These are phyloP conservation scores for Cystobasidiaceae sp. DNA, from an alignment of 1,284 basidiomycete species.

Conservation along the genomic window DNA sequence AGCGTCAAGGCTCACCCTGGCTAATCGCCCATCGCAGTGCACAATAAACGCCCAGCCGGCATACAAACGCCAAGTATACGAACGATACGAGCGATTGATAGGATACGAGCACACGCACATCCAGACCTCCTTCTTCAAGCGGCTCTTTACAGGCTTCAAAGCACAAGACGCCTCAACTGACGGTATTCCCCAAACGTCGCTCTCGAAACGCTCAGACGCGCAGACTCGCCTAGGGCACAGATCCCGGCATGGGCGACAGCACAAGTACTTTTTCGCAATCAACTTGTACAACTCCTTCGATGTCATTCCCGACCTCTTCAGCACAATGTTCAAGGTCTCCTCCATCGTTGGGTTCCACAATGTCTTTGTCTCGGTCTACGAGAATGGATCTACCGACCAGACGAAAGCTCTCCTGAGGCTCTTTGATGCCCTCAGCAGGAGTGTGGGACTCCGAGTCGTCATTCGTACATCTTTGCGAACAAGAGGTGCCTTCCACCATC, in stretches of 20 bases:
- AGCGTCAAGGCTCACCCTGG: not conserved
- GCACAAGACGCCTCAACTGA: conserved; percentile 37
- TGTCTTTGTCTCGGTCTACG: conserved; percentile 93
- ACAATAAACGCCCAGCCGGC: conserved; percentile 72
- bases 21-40: conserved; percentile 53
- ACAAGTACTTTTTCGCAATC: conserved; percentile 98
- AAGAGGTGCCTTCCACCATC: conserved; percentile 91
- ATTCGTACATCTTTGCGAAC: conserved; percentile 86
- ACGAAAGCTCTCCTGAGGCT: conserved; percentile 89
- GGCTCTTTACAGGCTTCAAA: conserved; percentile 58
- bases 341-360: conserved; percentile 89
- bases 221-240: conserved; percentile 46
- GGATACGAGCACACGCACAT: conserved; percentile 58
- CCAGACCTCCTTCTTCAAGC: conserved; percentile 52
- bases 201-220: conserved; percentile 13
- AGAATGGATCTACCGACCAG: conserved; percentile 93
- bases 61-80: conserved; percentile 73
- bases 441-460: conserved; percentile 80
- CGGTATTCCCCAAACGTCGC: conserved; percentile 34
- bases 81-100: conserved; percentile 73
- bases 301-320: conserved; percentile 89
- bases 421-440: conserved; percentile 80
- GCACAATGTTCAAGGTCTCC: conserved; percentile 86
- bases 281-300: conserved; percentile 74
- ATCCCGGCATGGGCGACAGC: conserved; percentile 53